A percentile compares a stretch with the other conserved stretches of the same genome.
Conservation (phyloP, 179 eudicot genomes). For the Drosera spatulata region DNA sequence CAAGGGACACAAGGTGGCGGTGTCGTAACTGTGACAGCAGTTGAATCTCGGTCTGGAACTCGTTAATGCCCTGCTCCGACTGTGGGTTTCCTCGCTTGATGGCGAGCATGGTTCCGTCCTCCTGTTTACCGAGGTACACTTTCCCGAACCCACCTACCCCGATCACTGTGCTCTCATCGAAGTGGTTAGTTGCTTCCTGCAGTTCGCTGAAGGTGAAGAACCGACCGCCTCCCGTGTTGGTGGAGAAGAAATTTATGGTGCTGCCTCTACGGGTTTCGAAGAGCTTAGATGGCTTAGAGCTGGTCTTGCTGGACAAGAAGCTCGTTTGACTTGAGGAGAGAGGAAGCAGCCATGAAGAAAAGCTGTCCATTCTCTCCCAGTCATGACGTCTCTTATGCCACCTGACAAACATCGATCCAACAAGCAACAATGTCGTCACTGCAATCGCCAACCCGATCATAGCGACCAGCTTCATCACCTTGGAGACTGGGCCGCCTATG, state of each 20-base stretch:
- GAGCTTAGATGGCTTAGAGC: slow-evolving; percentile 36
- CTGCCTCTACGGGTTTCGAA: slow-evolving; percentile 22
- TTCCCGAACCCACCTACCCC: slow-evolving; percentile 95
- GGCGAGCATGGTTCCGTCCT: slow-evolving; percentile 21
- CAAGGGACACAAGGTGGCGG: slow-evolving; percentile 3
- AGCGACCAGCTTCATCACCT: slow-evolving; percentile 9
- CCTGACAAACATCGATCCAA: slow-evolving; percentile 41
- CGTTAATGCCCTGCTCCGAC: slow-evolving; percentile 5
- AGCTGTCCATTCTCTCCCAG: slow-evolving; percentile 38
- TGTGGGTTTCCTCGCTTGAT: slow-evolving; percentile 5
- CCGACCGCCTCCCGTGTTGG: slow-evolving; percentile 54
- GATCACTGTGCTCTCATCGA: slow-evolving; percentile 46
- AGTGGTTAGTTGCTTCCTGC: slow-evolving; percentile 64
- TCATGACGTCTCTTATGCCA: slow-evolving; percentile 44
- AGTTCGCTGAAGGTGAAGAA: slow-evolving; percentile 61
- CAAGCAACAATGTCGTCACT: slow-evolving; percentile 35
- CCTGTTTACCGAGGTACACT: slow-evolving; percentile 60
- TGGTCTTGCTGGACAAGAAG: slow-evolving; percentile 29
- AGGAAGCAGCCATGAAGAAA: slow-evolving; percentile 43
- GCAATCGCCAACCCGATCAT: slow-evolving; percentile 45
- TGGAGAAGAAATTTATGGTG: slow-evolving; percentile 25
- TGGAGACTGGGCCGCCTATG: slow-evolving; percentile 3
- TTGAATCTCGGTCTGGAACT: slow-evolving; percentile 7
- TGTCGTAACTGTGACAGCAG: slow-evolving; percentile 3
- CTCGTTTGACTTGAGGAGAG: slow-evolving; percentile 30